phyloP scores from a whole-genome alignment of 2,329 filamentous ascomycete species.

The Ophiostoma perfectum region DNA sequence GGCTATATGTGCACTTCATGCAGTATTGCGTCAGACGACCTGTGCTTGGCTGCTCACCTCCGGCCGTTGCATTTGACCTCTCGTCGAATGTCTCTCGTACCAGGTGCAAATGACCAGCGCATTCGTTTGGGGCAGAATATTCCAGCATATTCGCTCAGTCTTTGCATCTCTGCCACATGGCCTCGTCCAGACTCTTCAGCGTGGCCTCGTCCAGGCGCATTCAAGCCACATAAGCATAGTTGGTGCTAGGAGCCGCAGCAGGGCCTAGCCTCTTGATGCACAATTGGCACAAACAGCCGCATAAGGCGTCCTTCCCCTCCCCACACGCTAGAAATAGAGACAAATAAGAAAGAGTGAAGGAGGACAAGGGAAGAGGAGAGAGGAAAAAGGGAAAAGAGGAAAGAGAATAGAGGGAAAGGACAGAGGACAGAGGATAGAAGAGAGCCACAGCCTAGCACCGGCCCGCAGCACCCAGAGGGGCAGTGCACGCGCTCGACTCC shows the following conservation, averaged over 20 bases:
- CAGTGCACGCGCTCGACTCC: slow-evolving; percentile 16
- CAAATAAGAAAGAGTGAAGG: not conserved
- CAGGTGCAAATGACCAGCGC: not conserved
- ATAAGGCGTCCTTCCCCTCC: not conserved
- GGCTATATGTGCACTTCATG: slow-evolving; percentile 8
- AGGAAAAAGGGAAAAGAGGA: not conserved
- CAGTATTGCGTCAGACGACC: slow-evolving; percentile 20
- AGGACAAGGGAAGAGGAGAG: not conserved
- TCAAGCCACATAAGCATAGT: no score
- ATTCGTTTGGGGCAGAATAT: no score
- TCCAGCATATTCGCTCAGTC: no score
- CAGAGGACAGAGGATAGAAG: not conserved
- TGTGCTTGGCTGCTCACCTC: not conserved
- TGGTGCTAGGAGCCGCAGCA: not conserved
- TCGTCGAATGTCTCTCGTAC: not conserved
- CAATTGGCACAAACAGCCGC: not conserved
- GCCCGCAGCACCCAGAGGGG: slow-evolving; percentile 18
- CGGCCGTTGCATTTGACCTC: not conserved
- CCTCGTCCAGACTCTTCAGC: not conserved
- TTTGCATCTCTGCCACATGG: not conserved
- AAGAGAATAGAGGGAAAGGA: not conserved
- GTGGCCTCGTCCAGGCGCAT: no score
- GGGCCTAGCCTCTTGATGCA: not conserved
- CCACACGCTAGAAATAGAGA: not conserved
- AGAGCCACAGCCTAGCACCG: slow-evolving; percentile 15